A percentile compares a stretch with the other conserved stretches of the same genome.
Conservation (phyloP, 2,329 filamentous ascomycete genomes). For the Metarhizium brunneum region DNA sequence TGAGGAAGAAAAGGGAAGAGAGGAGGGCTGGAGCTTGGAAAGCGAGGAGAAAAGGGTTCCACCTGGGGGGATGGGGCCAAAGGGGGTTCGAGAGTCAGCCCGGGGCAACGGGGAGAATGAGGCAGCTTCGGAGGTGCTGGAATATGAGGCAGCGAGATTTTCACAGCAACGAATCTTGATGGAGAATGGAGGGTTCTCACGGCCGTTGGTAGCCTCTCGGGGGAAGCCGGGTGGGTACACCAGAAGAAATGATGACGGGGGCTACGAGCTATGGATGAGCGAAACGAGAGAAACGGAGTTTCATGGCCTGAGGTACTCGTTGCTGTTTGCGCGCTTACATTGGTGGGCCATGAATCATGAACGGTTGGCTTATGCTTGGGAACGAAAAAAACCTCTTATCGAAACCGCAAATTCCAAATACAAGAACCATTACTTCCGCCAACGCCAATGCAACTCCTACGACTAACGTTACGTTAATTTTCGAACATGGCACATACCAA, state of each 20-base stretch:
- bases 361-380: background rate
- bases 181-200: constrained; percentile 9
- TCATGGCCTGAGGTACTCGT: constrained; percentile 22
- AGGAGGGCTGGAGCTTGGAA: constrained; percentile 26
- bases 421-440: background rate
- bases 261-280: constrained; percentile 7
- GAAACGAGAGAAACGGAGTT: constrained; percentile 2
- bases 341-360: constrained; percentile 9
- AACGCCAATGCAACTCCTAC: background rate
- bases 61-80: constrained; percentile 19
- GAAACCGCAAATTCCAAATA: background rate
- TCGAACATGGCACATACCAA: background rate
- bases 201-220: constrained; percentile 21
- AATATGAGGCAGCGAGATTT: constrained; percentile 21
- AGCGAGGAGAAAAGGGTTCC: constrained; percentile 24
- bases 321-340: constrained; percentile 4
- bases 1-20: constrained; percentile 30
- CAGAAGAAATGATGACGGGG: constrained; percentile 15
- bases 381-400: background rate
- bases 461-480: background rate
- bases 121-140: constrained; percentile 7
- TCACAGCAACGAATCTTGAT: constrained; percentile 17
- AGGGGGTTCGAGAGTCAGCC: constrained; percentile 25
- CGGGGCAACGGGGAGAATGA: constrained; percentile 24
- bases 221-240: constrained; percentile 25